phyloP scores from a whole-genome alignment of 2,329 filamentous ascomycete species.

The Amesomyces nigricolor region DNA sequence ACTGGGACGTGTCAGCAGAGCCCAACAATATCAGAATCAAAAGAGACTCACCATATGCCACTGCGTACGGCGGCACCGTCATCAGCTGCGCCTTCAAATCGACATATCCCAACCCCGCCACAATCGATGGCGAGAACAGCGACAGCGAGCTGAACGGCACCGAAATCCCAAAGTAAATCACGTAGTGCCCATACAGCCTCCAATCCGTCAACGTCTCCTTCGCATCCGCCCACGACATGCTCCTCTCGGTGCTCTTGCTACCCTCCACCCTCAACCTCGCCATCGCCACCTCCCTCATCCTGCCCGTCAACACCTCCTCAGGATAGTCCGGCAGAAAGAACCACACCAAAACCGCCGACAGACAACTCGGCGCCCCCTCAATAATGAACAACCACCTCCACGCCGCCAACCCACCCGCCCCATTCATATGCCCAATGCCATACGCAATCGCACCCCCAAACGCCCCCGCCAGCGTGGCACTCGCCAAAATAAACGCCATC shows the following conservation, averaged over 20 bases:
- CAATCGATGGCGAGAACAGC: constrained; percentile 58
- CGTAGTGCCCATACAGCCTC: constrained; percentile 62
- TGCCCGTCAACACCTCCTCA: constrained; percentile 55
- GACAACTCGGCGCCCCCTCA: constrained; percentile 39
- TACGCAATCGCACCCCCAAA: constrained; percentile 70
- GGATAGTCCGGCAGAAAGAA: constrained; percentile 62
- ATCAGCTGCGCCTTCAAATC: constrained; percentile 58
- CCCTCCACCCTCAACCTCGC: constrained; percentile 42
- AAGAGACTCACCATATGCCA: constrained; percentile 44
- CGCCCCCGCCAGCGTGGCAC: constrained; percentile 64
- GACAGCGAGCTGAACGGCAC: constrained; percentile 55
- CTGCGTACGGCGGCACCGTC: constrained; percentile 61
- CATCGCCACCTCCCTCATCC: constrained; percentile 53
- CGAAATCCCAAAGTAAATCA: constrained; percentile 47
- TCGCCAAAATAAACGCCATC: constrained; percentile 65
- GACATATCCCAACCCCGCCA: constrained; percentile 45
- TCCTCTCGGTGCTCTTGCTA: constrained; percentile 53
- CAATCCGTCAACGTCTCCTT: constrained; percentile 62
- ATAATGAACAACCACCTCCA: constrained; percentile 68
- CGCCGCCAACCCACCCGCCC: constrained; percentile 52
- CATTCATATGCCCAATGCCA: constrained; percentile 66
- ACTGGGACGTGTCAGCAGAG: constrained; percentile 20
- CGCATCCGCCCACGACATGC: constrained; percentile 61
- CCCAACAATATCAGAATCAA: not conserved
- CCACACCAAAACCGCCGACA: constrained; percentile 52